Base-by-base conservation (phyloP, 1,284 basidiomycete species). In the Ustilago nuda region DNA sequence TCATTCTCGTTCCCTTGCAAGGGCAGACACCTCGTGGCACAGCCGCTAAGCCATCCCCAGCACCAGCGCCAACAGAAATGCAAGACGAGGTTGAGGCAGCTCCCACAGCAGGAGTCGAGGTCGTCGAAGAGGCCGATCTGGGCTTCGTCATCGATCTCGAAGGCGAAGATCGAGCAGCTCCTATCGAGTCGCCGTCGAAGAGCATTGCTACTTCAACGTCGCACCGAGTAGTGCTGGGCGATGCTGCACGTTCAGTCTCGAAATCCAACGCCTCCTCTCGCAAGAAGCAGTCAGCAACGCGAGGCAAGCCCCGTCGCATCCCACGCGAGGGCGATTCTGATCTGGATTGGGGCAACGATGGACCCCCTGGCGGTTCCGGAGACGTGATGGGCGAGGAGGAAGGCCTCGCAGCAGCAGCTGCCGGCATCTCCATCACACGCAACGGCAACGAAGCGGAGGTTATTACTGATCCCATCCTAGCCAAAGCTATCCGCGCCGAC, bases 321-420 rank as follows among this genome's bases (percentile, higher is more conserved):
- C 78, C 81, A 4, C 74, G 81, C 23, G 74, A 76, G 52, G 81
- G 72, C 41, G 82, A 83, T 41, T 81, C 79, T 12, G 82, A 83
- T 52, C 70, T 83, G 5, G 82, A 83, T 4, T 83, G 82, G 82
- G 82, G 82, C 56, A 81, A 77, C 55, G 81, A 83, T 56, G 82
- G 81, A 4, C 80, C 82, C 9, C 81, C 81, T 0, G 55, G 56
- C 27, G 66, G 11, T 13, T 52, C 56, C 0, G 48, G 56, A 8
- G 56, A 63, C 37, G 61, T 67, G 19, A 11, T 54, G 0, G 59
- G 37, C 23, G 62, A 61, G 12, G 66, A 72, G 23, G 52, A 70
- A 19, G 45, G 54, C 17, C 62, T 77, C 11, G 70, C 70, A 23
- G 63, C 66, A 33, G 75, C 70, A 12, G 56, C 75, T 9, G 75